phyloP scores from a whole-genome alignment of 2,329 filamentous ascomycete species.

The Paracoccidioides lutzii region DNA sequence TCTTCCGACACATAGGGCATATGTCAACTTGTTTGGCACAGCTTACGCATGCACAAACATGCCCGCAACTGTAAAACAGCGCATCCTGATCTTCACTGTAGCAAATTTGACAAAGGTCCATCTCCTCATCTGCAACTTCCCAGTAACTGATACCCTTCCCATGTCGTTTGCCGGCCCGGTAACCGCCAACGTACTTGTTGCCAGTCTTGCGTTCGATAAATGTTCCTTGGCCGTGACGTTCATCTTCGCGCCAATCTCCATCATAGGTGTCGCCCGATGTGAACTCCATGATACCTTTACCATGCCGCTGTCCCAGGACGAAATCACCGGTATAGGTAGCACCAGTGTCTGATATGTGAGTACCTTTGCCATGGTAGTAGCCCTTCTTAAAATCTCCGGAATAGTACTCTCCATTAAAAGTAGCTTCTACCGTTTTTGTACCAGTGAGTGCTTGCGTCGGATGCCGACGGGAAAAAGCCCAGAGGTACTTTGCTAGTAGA shows the following conservation, averaged over 20 bases:
- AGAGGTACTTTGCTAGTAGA: slow-evolving; percentile 32
- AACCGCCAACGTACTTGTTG: slow-evolving; percentile 50
- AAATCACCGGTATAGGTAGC: slow-evolving; percentile 46
- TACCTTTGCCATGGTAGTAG: slow-evolving; percentile 43
- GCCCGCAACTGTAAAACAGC: slow-evolving; percentile 51
- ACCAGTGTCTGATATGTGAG: slow-evolving; percentile 40
- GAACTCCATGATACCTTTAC: slow-evolving; percentile 46
- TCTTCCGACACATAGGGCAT: slow-evolving; percentile 49
- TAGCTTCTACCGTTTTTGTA: slow-evolving; percentile 37
- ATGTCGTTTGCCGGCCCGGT: slow-evolving; percentile 46
- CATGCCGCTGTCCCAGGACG: slow-evolving; percentile 40
- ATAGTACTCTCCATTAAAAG: slow-evolving; percentile 45
- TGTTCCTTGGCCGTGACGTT: slow-evolving; percentile 43
- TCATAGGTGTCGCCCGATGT: slow-evolving; percentile 39
- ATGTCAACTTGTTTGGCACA: slow-evolving; percentile 47
- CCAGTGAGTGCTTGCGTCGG: slow-evolving; percentile 34
- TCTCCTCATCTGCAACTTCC: slow-evolving; percentile 49
- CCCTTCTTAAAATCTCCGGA: slow-evolving; percentile 39
- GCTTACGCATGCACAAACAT: slow-evolving; percentile 47
- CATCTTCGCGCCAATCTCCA: slow-evolving; percentile 34
- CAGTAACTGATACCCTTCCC: slow-evolving; percentile 51
- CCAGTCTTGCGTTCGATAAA: slow-evolving; percentile 44
- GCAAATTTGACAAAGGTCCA: slow-evolving; percentile 48
- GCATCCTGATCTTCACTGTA: slow-evolving; percentile 48
- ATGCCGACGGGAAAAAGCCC: slow-evolving; percentile 33